phyloP scores from a whole-genome alignment of 257 asterid genomes.

The Rubia yunnanensis region DNA sequence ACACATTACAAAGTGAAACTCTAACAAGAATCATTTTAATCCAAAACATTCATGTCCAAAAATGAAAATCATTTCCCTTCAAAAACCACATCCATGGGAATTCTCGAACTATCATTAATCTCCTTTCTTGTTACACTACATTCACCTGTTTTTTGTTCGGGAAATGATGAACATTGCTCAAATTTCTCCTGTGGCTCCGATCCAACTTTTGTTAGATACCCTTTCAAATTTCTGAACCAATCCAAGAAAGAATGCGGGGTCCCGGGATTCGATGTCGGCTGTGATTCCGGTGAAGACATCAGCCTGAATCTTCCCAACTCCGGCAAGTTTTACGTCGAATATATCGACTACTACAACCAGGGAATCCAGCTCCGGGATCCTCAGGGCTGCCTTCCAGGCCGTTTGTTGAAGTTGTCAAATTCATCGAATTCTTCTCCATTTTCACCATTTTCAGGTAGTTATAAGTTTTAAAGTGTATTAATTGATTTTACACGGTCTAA shows the following conservation, averaged over 20 bases:
- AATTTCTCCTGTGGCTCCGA: background rate
- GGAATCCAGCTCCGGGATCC: slow-evolving; percentile 50
- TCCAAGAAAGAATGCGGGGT: background rate
- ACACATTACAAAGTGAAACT: background rate
- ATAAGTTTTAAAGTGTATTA: too few relatives aligned
- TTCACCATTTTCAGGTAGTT: background rate
- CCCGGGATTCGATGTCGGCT: background rate
- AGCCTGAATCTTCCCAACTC: slow-evolving; percentile 16
- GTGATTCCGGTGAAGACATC: background rate
- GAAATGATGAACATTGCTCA: background rate
- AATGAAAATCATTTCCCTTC: background rate
- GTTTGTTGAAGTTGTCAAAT: slow-evolving; percentile 31
- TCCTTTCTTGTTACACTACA: background rate
- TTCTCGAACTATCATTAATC: background rate
- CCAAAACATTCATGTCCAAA: background rate
- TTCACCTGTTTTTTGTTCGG: background rate
- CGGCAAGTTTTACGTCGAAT: slow-evolving; percentile 40
- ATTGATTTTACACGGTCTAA: too few relatives aligned
- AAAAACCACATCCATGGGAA: background rate
- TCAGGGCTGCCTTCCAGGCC: slow-evolving; percentile 41
- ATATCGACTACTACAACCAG: slow-evolving; percentile 42
- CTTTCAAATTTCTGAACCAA: background rate
- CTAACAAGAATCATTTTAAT: too few relatives aligned
- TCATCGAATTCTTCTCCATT: slow-evolving; percentile 16
- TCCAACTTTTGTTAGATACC: background rate